These are phyloP conservation scores for Leccinellum rugosiceps DNA, from an alignment of 768 basidiomycete genomes.

Conservation along the genomic window DNA sequence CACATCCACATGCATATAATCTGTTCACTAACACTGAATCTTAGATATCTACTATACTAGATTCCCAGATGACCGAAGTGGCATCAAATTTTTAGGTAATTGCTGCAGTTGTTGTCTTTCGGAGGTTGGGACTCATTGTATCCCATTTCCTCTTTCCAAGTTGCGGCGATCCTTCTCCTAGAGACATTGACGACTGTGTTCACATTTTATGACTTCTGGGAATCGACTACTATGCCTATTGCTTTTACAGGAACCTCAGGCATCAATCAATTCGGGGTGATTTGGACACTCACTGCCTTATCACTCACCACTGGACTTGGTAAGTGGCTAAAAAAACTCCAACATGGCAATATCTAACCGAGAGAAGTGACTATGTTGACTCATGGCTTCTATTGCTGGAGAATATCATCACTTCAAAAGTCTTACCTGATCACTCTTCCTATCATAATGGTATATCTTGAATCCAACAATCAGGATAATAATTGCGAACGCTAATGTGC, in stretches of 20 bases:
- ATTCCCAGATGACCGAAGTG: neutral
- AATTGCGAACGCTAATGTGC: neutral
- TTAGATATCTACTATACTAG: neutral
- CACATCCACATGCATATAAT: neutral
- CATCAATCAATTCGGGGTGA: neutral
- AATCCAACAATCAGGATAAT: neutral
- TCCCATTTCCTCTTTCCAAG: slow-evolving; percentile 20
- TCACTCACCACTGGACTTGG: slow-evolving; percentile 14
- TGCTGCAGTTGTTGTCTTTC: neutral
- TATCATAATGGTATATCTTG: slow-evolving; percentile 16
- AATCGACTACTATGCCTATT: neutral
- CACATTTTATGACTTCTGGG: slow-evolving; percentile 14
- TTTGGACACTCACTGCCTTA: neutral
- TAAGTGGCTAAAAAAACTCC: slow-evolving; percentile 7
- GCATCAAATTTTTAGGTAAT: neutral
- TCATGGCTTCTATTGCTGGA: slow-evolving; percentile 25
- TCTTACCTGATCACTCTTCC: neutral
- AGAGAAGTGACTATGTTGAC: neutral
- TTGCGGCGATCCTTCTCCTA: slow-evolving; percentile 10
- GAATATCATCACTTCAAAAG: slow-evolving; percentile 11
- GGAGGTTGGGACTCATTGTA: neutral
- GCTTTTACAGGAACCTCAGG: too few species aligned
- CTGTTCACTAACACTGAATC: neutral
- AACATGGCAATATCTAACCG: neutral
- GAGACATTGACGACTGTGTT: slow-evolving; percentile 15